Base-by-base conservation (phyloP, 2,329 filamentous ascomycete species). In the Cercospora zeina region DNA sequence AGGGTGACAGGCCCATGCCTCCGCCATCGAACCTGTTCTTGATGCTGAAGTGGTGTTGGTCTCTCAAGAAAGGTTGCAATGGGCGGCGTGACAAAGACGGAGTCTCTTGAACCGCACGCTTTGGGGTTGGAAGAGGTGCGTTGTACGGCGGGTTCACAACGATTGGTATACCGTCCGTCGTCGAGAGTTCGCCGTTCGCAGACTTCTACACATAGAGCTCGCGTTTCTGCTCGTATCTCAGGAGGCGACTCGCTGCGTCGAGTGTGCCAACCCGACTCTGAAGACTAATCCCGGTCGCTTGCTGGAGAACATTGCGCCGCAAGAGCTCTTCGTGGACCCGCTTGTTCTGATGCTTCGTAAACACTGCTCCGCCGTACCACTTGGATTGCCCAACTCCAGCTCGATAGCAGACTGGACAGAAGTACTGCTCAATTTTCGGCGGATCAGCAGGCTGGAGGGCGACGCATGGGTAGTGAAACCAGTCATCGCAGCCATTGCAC, bases 391-490 rank as follows among this genome's bases (percentile, higher is more conserved):
- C 33, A 16, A 33, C 14, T 34, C 31, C 54, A 14, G 24, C 37
- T 21, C 37, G 24, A 33, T 47, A 57, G 36, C 63, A 65, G n/a
- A 19, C 11, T 7, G 63, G 60, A 47, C 60, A 65, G 47, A 54
- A 87, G 74, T 82, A 84, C 64, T 84, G 88, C 74, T 90, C 87
- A 64, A 92, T 87, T 58, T 91, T 80, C 64, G 91, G 87, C 66
- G 87, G 87, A 63, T 89, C 82, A 51, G 85, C 82, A 77, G 91
- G 89, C 68, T 83, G 81, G 72, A 96, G 87, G 68, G 89, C 82
- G 70, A 97, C 89, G 74, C 93, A 97, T 73, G 90, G 89, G 53
- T 91, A 91, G 74, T 97, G 93, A 72, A 92, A 97, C 93, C 93
- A 96, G 77, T 96, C 93, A 70, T 96, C 90, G 76, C 93, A 97